These are phyloP conservation scores for Carex kokanica DNA, from an alignment of 176 grass and related monocot species.

Conservation along the genomic window DNA sequence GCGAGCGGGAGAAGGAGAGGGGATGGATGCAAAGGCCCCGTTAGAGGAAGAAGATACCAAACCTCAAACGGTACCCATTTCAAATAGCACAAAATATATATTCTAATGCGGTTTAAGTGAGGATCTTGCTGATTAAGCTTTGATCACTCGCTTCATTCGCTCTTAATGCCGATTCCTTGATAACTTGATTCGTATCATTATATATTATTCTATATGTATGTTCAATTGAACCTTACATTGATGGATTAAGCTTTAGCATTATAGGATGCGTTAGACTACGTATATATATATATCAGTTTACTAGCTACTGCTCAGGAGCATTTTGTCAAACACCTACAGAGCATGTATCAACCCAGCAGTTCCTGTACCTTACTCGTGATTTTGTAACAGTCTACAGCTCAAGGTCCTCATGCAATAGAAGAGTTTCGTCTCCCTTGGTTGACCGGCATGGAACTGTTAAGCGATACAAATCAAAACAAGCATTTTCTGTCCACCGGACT, in stretches of 20 bases:
- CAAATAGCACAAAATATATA: no score
- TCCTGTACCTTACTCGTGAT: neutral
- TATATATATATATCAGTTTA: neutral
- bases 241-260: neutral
- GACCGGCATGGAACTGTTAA: slow-evolving; percentile 35
- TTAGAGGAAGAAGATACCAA: neutral
- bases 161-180: no score
- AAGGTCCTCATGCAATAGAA: neutral
- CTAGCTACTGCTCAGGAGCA: neutral
- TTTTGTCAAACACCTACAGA: neutral
- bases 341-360: neutral
- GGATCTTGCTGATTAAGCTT: no score
- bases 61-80: neutral
- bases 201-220: no score
- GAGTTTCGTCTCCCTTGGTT: slow-evolving; percentile 19
- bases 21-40: neutral
- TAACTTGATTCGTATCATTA: no score
- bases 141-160: no score
- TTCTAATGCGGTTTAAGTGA: no score
- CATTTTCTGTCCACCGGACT: slow-evolving; percentile 41
- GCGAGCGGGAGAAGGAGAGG: neutral
- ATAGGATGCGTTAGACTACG: neutral
- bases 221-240: neutral
- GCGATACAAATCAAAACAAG: slow-evolving; percentile 32
- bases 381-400: neutral